Evolutionary conservation across 345 rosid genomes (phyloP).

Genomic region (Hevea brasiliensis): DNA sequence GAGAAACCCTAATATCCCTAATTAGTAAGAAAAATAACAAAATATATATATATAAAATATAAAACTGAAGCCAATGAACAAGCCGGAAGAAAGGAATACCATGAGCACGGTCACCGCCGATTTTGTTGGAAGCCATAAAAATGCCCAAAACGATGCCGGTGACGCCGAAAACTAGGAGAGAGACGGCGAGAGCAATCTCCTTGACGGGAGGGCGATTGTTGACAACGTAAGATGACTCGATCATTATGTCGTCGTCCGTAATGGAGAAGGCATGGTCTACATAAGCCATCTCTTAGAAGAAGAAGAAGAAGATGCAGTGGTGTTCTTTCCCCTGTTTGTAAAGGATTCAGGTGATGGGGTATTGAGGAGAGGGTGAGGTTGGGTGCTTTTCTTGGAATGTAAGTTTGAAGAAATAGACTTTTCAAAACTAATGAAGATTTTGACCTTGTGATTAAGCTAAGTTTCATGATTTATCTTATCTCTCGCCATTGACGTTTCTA

Average conservation of each 20-base stretch:
- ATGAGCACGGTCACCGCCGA: constrained; percentile 89
- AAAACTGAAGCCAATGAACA: neutral
- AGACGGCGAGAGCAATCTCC: constrained; percentile 89
- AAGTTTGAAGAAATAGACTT: too few species aligned
- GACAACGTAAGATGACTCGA: constrained; percentile 59
- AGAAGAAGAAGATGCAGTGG: neutral
- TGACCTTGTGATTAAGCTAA: too few species aligned
- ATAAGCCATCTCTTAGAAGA: constrained; percentile 60
- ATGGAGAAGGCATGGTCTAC: constrained; percentile 97
- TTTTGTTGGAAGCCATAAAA: constrained; percentile 67
- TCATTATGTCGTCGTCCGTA: constrained; percentile 87
- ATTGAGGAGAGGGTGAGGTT: too few species aligned
- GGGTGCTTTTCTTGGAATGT: too few species aligned
- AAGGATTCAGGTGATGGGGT: too few species aligned
- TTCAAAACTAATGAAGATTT: too few species aligned
- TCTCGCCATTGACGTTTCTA: too few species aligned
- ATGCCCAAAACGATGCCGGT: constrained; percentile 65
- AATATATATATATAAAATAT: too few species aligned
- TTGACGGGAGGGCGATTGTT: constrained; percentile 86
- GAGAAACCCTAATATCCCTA: constrained; percentile 5
- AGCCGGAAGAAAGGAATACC: constrained; percentile 34
- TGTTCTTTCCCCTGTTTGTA: too few species aligned
- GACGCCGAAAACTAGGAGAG: constrained; percentile 84
- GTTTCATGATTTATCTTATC: too few species aligned
- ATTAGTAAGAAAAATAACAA: neutral